A percentile compares a stretch with the other conserved stretches of the same genome.
Evolutionary conservation across 768 basidiomycete genomes (phyloP).

Genomic region (Lactarius indigo): DNA sequence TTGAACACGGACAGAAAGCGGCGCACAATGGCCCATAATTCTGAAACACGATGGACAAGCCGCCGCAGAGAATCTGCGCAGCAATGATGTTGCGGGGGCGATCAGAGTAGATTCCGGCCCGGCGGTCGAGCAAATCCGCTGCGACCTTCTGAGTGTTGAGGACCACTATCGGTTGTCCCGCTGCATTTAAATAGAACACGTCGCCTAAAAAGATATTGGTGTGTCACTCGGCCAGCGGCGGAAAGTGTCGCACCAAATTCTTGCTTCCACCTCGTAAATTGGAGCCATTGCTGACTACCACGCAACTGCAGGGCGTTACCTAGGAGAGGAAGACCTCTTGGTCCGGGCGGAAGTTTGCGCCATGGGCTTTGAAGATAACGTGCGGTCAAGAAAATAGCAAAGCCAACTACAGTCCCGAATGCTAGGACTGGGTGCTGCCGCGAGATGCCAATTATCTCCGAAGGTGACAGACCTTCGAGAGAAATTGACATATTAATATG

Average conservation of each 20-base stretch:
- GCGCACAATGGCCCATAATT: constrained; percentile 19
- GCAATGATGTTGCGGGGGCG: constrained; percentile 22
- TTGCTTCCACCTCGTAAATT: constrained; percentile 18
- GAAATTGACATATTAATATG: neutral
- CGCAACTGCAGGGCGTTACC: constrained; percentile 18
- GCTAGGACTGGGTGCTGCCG: neutral
- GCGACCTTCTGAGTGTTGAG: constrained; percentile 29
- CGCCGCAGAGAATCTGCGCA: constrained; percentile 21
- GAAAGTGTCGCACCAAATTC: constrained; percentile 12
- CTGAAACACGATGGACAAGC: constrained; percentile 16
- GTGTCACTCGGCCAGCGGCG: too few relatives aligned
- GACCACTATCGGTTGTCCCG: constrained; percentile 26
- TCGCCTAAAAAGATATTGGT: constrained; percentile 16
- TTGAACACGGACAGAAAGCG: neutral
- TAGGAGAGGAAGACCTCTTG: constrained; percentile 19
- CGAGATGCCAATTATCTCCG: neutral
- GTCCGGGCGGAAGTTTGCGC: constrained; percentile 22
- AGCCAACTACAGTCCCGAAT: neutral
- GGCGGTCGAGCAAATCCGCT: constrained; percentile 28
- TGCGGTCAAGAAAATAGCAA: neutral
- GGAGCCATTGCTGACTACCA: constrained; percentile 21
- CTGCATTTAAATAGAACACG: constrained; percentile 23
- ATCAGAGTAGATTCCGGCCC: constrained; percentile 21
- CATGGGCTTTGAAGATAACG: constrained; percentile 24
- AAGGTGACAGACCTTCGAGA: neutral